Base-by-base conservation (phyloP, 805 yeast genomes). In the Saccharomyces paradoxus region DNA sequence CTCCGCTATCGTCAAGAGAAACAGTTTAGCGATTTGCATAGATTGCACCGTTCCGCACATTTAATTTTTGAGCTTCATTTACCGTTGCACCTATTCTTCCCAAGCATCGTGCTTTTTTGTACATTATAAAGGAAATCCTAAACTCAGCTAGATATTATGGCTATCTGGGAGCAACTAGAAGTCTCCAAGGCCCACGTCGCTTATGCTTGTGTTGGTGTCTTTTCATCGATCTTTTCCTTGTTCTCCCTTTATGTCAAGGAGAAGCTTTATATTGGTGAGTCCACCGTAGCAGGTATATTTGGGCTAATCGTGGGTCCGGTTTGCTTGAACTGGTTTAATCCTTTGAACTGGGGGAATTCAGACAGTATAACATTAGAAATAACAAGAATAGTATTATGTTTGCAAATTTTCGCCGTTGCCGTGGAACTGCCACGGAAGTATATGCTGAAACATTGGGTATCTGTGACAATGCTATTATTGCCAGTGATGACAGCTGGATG, bases 401-500 rank as follows among this genome's bases (percentile, higher is more conserved):
- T 90, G 52, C 97, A 90, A 73, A 88, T 90, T 61, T 92, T 90
- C 63, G 96, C 96, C 9, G 96, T 89, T 22, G 96, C 96, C 1
- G 97, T 90, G 32, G 97, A 90, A 70, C 74, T 90, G 69, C 97
- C 97, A 17, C 81, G 87, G 54, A 87, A 87, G 67, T 90, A 91
- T 68, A 87, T 91, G 92, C 76, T 82, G 58, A 81, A 80, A 57
- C 97, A 91, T 67, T 85, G 94, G 89, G 60, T 79, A 8, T 85
- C 95, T 0, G 90, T 91, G 14, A 70, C 82, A 22, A 77, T 87
- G 68, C 77, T 90, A 50, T 76, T 90, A 48, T 76, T 89, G 31
- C 96, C 96, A 1, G 94, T 87, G 27, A 90, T 90, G 97, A 86
- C 96, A 1, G 75, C 75, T 53, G 97, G 97, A 24, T 90, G 97